These are phyloP conservation scores for Arachis hypogaea DNA, from an alignment of 306 rosid genomes.

Conservation along the genomic window DNA sequence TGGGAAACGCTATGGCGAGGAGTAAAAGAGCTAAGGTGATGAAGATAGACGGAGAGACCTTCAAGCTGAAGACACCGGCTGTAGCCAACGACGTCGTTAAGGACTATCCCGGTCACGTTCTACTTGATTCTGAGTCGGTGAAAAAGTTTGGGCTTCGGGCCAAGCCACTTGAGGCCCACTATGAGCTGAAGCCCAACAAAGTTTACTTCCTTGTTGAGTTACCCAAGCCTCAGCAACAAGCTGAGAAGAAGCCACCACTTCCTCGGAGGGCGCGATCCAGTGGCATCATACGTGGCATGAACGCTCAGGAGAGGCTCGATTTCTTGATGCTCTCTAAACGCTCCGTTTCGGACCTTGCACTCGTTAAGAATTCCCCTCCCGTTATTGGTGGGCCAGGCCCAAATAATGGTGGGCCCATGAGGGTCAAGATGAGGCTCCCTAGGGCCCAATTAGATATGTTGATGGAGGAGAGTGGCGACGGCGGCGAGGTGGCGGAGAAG, in stretches of 20 bases:
- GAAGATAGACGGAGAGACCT: constrained; percentile 77
- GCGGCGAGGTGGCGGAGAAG: constrained; percentile 64
- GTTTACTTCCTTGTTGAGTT: constrained; percentile 66
- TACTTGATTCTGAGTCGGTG: constrained; percentile 62
- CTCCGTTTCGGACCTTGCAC: constrained; percentile 60
- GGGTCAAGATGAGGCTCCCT: constrained; percentile 69
- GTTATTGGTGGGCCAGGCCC: constrained; percentile 8
- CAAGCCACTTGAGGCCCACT: constrained; percentile 64
- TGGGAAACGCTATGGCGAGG: constrained; percentile 77
- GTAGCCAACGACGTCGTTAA: constrained; percentile 60
- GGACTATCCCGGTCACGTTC: constrained; percentile 63
- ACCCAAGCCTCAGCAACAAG: constrained; percentile 44
- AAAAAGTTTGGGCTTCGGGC: constrained; percentile 71
- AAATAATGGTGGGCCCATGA: constrained; percentile 40
- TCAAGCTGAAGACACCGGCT: constrained; percentile 65
- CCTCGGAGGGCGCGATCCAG: constrained; percentile 60
- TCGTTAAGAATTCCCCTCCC: constrained; percentile 17
- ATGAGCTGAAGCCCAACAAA: constrained; percentile 60
- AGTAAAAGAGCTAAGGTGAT: constrained; percentile 71
- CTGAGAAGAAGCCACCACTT: neutral
- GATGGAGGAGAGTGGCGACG: constrained; percentile 64
- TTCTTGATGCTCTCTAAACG: constrained; percentile 76
- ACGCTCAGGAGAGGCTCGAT: constrained; percentile 80
- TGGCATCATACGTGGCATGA: constrained; percentile 55
- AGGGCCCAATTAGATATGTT: constrained; percentile 64